These are phyloP conservation scores for Diophrys appendiculata DNA, from an alignment of 73 alveolate genomes.

Conservation along the genomic window DNA sequence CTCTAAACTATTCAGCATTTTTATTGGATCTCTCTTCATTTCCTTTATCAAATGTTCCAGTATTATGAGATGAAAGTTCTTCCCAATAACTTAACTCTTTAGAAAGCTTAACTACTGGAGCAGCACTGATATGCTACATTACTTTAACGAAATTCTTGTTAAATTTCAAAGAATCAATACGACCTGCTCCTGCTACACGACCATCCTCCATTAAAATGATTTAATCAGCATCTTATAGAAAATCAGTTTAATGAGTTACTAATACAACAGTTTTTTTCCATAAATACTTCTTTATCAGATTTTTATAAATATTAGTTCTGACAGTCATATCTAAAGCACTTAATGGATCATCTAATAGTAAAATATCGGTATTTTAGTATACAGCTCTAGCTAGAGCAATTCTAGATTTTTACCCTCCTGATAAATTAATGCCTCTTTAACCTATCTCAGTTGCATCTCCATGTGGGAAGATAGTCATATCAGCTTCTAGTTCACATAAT, in stretches of 20 bases:
- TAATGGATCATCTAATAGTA: conserved; percentile 81
- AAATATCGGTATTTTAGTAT: conserved; percentile 67
- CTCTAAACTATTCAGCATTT: too few relatives aligned
- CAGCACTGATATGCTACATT: not conserved
- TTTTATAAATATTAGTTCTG: conserved; percentile 58
- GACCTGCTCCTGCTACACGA: not conserved
- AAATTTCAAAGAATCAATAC: not conserved
- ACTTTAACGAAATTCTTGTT: too few relatives aligned
- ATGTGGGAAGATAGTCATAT: conserved; percentile 47
- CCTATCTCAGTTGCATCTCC: conserved; percentile 74
- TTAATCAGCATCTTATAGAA: conserved; percentile 31
- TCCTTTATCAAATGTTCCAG: too few relatives aligned
- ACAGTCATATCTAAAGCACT: conserved; percentile 81
- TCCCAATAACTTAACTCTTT: not conserved
- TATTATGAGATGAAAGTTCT: too few relatives aligned
- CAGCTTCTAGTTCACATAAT: conserved; percentile 78
- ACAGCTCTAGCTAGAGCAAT: conserved; percentile 82
- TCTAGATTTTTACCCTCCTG: conserved; percentile 85
- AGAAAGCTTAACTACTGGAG: not conserved
- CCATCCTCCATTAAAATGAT: conserved; percentile 53
- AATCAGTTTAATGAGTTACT: conserved; percentile 75
- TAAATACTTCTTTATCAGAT: conserved; percentile 58
- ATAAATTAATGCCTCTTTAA: conserved; percentile 67
- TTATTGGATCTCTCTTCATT: too few relatives aligned
- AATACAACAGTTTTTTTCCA: conserved; percentile 63